phyloP scores from a whole-genome alignment of 805 yeast genomes.

The Alloascoidea hylecoeti region DNA sequence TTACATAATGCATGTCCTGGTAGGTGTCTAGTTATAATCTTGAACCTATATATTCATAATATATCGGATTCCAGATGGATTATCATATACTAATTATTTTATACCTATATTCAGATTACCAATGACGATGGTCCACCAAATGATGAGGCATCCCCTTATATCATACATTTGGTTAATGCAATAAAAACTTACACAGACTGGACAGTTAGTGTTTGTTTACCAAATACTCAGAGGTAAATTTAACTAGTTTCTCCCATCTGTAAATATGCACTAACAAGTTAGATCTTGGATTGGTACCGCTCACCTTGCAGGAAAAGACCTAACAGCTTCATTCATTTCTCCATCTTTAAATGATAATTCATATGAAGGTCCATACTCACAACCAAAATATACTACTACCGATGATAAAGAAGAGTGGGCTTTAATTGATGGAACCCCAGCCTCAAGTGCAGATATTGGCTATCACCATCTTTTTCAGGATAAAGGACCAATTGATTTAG shows the following conservation, averaged over 20 bases:
- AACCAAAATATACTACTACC: conserved; percentile 10
- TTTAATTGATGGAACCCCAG: conserved; percentile 87
- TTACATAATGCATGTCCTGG: no score
- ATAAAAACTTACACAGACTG: conserved; percentile 56
- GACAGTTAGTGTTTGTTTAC: conserved; percentile 76
- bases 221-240: conserved; percentile 42
- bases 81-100: no score
- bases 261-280: background rate
- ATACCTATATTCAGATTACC: conserved; percentile 46
- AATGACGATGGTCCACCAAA: conserved; percentile 96
- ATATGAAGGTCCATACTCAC: conserved; percentile 18
- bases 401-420: conserved; percentile 61
- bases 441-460: conserved; percentile 89
- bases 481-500: conserved; percentile 56
- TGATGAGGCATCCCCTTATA: conserved; percentile 67
- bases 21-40: no score
- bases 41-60: no score
- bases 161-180: conserved; percentile 67
- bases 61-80: no score
- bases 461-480: conserved; percentile 49
- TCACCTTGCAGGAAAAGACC: conserved; percentile 48
- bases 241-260: conserved; percentile 1
- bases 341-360: background rate
- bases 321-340: conserved; percentile 27
- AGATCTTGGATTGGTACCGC: conserved; percentile 98